Percentiles rank a stretch among this genome's conserved stretches.
These are phyloP conservation scores for Dalechampia spathulata DNA, from an alignment of 441 rosid species.

Conservation along the genomic window DNA sequence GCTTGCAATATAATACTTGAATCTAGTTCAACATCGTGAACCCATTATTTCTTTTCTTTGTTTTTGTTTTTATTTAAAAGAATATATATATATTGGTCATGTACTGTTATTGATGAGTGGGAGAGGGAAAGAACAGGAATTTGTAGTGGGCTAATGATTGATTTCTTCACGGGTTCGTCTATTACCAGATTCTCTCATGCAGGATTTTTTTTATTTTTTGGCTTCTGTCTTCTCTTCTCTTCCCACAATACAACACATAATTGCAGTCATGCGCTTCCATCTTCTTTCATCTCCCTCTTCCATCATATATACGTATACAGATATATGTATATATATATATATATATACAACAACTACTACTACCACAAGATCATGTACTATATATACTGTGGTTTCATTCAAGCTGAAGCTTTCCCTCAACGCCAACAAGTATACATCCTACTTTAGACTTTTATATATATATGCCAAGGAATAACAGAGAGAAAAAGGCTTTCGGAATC, in stretches of 20 bases:
- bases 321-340: no score
- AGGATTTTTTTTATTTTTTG: conserved; percentile 8
- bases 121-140: conserved; percentile 8
- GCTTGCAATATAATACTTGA: no score
- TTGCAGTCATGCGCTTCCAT: no score
- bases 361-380: no score
- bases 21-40: no score
- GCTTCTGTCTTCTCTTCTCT: conserved; percentile 7
- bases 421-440: not conserved
- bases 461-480: no score
- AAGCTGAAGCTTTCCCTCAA: not conserved
- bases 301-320: no score
- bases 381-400: not conserved
- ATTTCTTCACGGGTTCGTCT: conserved; percentile 45
- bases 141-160: conserved; percentile 23
- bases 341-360: not conserved
- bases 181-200: conserved; percentile 45
- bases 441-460: not conserved
- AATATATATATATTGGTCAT: not conserved
- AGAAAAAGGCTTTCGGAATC: no score
- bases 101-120: conserved; percentile 12
- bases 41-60: no score
- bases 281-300: no score
- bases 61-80: not conserved
- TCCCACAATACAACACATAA: conserved; percentile 8